phyloP scores from a whole-genome alignment of 164 flowering plant genomes.

The Tetrastigma voinierianum region DNA sequence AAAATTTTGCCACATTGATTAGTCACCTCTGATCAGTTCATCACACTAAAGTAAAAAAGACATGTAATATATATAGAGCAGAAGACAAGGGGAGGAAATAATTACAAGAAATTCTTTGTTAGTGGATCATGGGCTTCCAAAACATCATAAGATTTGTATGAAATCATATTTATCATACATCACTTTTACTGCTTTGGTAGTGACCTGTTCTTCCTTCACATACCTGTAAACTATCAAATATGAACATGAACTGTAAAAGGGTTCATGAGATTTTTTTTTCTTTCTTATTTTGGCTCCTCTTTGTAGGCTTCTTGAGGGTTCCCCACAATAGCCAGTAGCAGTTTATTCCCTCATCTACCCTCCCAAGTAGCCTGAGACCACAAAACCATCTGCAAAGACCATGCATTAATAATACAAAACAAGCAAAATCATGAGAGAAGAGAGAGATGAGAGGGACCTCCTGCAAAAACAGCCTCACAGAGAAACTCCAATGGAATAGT shows the following conservation, averaged over 20 bases:
- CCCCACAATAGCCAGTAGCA: conserved; percentile 30
- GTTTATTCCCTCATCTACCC: conserved; percentile 25
- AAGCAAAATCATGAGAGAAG: not conserved
- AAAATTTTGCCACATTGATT: conserved; percentile 25
- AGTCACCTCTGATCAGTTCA: not conserved
- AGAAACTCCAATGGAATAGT: conserved; percentile 16
- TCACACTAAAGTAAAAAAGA: not conserved
- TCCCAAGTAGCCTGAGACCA: conserved; percentile 24
- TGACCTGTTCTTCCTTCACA: conserved; percentile 28
- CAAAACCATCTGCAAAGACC: conserved; percentile 17
- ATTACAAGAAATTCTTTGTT: conserved; percentile 26
- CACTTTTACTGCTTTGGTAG: conserved; percentile 30
- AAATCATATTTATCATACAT: conserved; percentile 20
- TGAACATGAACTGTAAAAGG: not conserved
- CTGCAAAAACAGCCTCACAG: conserved; percentile 27
- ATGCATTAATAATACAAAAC: not conserved
- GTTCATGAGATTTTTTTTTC: not conserved
- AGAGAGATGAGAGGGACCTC: conserved; percentile 13
- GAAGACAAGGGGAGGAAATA: not conserved
- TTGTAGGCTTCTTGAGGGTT: conserved; percentile 19
- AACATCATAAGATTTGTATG: conserved; percentile 24
- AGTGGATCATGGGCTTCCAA: conserved; percentile 38
- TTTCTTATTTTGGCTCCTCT: conserved; percentile 16
- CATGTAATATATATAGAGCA: not conserved
- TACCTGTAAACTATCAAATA: conserved; percentile 13